These are phyloP conservation scores for Oenanthe javanica DNA, from an alignment of 140 eudicot species.

Conservation along the genomic window DNA sequence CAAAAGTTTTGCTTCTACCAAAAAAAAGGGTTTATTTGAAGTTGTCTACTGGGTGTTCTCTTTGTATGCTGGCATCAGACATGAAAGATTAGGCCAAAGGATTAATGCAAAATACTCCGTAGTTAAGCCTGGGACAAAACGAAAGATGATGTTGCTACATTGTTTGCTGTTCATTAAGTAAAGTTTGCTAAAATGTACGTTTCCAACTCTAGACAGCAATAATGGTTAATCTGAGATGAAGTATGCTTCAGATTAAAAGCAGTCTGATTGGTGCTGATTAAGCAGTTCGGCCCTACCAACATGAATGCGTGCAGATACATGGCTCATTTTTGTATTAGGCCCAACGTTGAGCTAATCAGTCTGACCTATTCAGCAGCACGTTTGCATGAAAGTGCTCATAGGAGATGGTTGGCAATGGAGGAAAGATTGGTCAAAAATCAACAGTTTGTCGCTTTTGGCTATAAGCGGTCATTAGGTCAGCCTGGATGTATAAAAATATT, in stretches of 20 bases:
- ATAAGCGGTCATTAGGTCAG: background rate
- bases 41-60: background rate
- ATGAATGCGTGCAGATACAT: background rate
- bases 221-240: background rate
- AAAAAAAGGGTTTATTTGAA: background rate
- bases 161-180: background rate
- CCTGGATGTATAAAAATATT: background rate
- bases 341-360: background rate
- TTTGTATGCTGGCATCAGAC: background rate
- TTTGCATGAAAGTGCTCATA: background rate
- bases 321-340: background rate
- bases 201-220: background rate
- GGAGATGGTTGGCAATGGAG: background rate
- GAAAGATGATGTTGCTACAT: background rate
- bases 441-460: background rate
- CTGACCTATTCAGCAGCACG: background rate
- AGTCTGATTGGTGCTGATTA: background rate
- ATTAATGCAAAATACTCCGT: background rate
- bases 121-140: background rate
- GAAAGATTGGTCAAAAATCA: background rate
- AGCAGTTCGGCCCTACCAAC: background rate
- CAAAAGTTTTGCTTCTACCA: background rate
- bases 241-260: background rate
- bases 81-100: background rate
- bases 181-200: background rate